Base-by-base conservation (phyloP, 495 filamentous ascomycete genomes). In the Chaetomidium leptoderma region DNA sequence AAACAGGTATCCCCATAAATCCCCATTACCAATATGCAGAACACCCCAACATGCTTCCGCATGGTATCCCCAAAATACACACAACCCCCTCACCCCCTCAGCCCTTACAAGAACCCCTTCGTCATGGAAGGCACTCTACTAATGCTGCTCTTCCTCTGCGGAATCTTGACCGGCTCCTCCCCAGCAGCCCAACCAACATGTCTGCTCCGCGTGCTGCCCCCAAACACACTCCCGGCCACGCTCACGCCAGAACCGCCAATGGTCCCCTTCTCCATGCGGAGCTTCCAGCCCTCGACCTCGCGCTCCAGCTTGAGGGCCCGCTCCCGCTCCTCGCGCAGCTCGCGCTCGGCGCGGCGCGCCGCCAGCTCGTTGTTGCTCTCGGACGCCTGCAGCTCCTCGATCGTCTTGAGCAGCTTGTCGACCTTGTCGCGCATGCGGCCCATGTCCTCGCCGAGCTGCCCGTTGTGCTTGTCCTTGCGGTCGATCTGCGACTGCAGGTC, bases 401-500 rank as follows among this genome's bases (percentile, higher is more conserved):
- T 95, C 8, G 89, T 89, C 60, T 83, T 78, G 39, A 98, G 87
- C 3, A 97, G 82, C 55, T 90, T 90, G 55, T 92, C 90, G 57
- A 89, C 81, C 74, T 92, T 95, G 68, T 97, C 93, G 39, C 93
- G 89, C 62, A 86, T 80, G 63, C 91, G 88, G 50, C 75, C 74
- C 45, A 97, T 74, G 57, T 97, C 93, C 30, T 96, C 91, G 60
- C 80, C 78, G 17, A 97, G 79, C 68, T 92, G 87, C 3, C 72
- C 63, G 56, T 89, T 87, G 48, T 86, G 83, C 72, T 95, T 97
- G 43, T 97, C 95, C 42, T 89, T 86, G 56, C 93, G 87, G 16
- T 96, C 89, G 65, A 98, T 88, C 72, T 97, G 93, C 13, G 85
- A 80, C 72, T 97, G 88, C 14, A 98, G 82, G 70, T 97, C 95